Evolutionary conservation across 1,139 yeast species (phyloP).

Genomic region (Pneumocystis oryctolagi): DNA sequence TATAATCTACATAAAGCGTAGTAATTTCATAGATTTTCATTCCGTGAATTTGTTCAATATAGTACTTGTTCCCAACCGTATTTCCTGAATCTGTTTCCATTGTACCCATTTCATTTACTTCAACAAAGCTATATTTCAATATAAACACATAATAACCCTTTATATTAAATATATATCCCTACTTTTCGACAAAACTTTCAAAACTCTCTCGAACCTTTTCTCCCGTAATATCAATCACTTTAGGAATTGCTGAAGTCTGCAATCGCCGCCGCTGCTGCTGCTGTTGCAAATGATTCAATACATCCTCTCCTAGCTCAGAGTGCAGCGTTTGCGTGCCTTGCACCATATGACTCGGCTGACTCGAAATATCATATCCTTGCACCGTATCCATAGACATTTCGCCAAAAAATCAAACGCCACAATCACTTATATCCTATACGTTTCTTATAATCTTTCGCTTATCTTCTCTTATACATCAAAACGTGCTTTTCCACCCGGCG

Average conservation of each 20-base stretch:
- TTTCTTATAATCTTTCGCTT: too few relatives aligned
- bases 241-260: conserved; percentile 38
- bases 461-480: too few relatives aligned
- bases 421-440: too few relatives aligned
- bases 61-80: conserved; percentile 26
- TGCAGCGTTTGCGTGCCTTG: not conserved
- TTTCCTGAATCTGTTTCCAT: not conserved
- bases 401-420: too few relatives aligned
- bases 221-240: conserved; percentile 77
- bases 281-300: not conserved
- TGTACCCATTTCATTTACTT: too few relatives aligned
- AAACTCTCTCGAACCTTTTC: conserved; percentile 83
- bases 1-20: conserved; percentile 74
- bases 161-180: not conserved
- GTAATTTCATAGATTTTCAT: conserved; percentile 63
- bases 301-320: not conserved
- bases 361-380: not conserved
- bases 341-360: too few relatives aligned
- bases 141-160: not conserved
- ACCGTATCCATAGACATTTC: not conserved
- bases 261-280: not conserved
- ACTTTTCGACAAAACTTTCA: conserved; percentile 59
- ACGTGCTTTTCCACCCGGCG: too few relatives aligned
- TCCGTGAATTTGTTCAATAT: conserved; percentile 66
- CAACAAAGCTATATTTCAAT: not conserved